Base-by-base conservation (phyloP, 306 rosid species). In the Cucumis sativus region DNA sequence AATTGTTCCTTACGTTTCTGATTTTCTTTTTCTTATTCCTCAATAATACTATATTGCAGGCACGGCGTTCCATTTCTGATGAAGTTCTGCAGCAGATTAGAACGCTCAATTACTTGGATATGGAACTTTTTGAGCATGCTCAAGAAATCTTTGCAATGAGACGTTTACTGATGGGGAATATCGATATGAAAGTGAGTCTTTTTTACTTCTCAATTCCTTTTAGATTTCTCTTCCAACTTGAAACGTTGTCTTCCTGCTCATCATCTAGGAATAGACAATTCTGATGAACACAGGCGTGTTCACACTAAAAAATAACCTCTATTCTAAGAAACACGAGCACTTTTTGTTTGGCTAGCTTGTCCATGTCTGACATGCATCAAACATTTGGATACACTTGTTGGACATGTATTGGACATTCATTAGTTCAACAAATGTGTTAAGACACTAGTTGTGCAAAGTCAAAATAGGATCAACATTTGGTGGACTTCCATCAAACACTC, bases 121-220 rank as follows among this genome's bases (percentile, higher is more conserved):
- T 96, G 76, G 93, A 96, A 80, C 96, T 96, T 58, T 92, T 91
- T 58, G 82, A 87, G 79, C 79, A 96, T 80, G 99, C 98, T 0
- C 86, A 87, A 74, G 73, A 74, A 67, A 82, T 92, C 78, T 95
- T 89, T 84, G 62, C 81, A 79, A 89, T 80, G 79, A 91, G 86
- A 77, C 97, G 86, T 59, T 82, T 67, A 71, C 61, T 84, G 25
- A 71, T 76, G 65, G 84, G 64, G 75, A 82, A 82, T 35, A 75
- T 80, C 77, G 79, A 21, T 54, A 71, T 81, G 49, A 84, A 78
- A 79, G 99, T 96, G 88, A 84, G 86, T 64, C 51, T 82, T 40
- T 78, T 61, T 43, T 55, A 69, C 12, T 74, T n/a, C 21, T 68
- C 2, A n/a, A 5, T 10, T 20, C 23, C 59, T 3, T 70, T 70